These are phyloP conservation scores for Monilinia fructigena DNA, from an alignment of 2,329 filamentous ascomycete genomes.

Conservation along the genomic window DNA sequence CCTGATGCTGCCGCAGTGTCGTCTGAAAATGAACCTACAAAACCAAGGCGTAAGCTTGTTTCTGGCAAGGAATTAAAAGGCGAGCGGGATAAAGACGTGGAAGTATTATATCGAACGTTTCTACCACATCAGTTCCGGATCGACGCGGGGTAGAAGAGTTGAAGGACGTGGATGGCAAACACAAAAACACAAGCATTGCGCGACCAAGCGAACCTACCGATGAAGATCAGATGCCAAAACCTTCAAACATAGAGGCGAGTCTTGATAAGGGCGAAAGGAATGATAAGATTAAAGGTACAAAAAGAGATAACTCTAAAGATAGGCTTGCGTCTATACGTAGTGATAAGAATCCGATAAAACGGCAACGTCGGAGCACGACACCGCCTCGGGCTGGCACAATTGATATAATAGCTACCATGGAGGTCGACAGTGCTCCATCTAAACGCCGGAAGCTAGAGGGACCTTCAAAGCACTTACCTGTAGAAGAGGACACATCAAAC, in stretches of 20 bases:
- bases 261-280: constrained; percentile 33
- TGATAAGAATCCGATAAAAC: constrained; percentile 53
- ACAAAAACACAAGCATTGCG: constrained; percentile 31
- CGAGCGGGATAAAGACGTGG: constrained; percentile 54
- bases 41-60: constrained; percentile 61
- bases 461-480: constrained; percentile 24
- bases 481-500: constrained; percentile 32
- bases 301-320: constrained; percentile 60
- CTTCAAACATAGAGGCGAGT: constrained; percentile 25
- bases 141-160: constrained; percentile 43
- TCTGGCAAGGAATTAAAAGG: constrained; percentile 62
- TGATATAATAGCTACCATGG: constrained; percentile 51
- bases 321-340: constrained; percentile 48
- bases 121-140: constrained; percentile 52
- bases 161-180: constrained; percentile 53
- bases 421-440: constrained; percentile 50
- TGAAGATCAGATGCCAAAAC: constrained; percentile 25
- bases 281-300: constrained; percentile 59
- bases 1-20: constrained; percentile 53
- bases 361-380: constrained; percentile 58
- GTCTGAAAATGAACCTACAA: constrained; percentile 48
- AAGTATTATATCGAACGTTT: constrained; percentile 57
- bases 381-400: constrained; percentile 48
- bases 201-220: constrained; percentile 19
- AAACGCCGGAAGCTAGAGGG: constrained; percentile 59